These are phyloP conservation scores for Botrytis tulipae DNA, from an alignment of 2,329 filamentous ascomycete genomes.

Conservation along the genomic window DNA sequence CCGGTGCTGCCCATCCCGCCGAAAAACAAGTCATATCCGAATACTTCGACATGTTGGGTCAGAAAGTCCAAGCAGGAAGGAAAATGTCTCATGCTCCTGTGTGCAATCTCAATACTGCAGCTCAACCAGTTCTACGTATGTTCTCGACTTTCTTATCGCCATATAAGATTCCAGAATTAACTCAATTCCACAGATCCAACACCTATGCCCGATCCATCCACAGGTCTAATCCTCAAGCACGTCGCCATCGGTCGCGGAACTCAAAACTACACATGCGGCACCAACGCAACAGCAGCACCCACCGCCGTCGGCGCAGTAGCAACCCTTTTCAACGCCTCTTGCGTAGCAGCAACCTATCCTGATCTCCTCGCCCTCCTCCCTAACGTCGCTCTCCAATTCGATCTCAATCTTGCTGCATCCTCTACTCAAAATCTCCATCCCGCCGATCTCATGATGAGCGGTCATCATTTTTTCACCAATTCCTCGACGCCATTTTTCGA, in stretches of 20 bases:
- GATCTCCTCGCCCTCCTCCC: slow-evolving; percentile 65
- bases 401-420: slow-evolving; percentile 45
- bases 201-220: slow-evolving; percentile 58
- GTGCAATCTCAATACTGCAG: slow-evolving; percentile 55
- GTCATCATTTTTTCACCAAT: slow-evolving; percentile 79
- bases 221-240: slow-evolving; percentile 66
- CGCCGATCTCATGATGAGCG: slow-evolving; percentile 62
- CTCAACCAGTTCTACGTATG: slow-evolving; percentile 50
- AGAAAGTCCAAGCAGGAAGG: slow-evolving; percentile 52
- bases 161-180: slow-evolving; percentile 18
- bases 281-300: slow-evolving; percentile 60
- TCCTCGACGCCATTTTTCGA: slow-evolving; percentile 75
- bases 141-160: slow-evolving; percentile 31
- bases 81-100: slow-evolving; percentile 43
- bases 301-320: slow-evolving; percentile 71
- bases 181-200: slow-evolving; percentile 47
- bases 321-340: slow-evolving; percentile 83
- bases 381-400: slow-evolving; percentile 65
- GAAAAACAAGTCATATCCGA: slow-evolving; percentile 48
- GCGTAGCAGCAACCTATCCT: slow-evolving; percentile 68
- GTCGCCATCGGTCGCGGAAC: slow-evolving; percentile 85
- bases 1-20: slow-evolving; percentile 27
- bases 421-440: slow-evolving; percentile 44
- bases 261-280: slow-evolving; percentile 88
- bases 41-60: slow-evolving; percentile 60